Evolutionary conservation across 768 basidiomycete genomes (phyloP).

Genomic region (Suillus tomentosus): DNA sequence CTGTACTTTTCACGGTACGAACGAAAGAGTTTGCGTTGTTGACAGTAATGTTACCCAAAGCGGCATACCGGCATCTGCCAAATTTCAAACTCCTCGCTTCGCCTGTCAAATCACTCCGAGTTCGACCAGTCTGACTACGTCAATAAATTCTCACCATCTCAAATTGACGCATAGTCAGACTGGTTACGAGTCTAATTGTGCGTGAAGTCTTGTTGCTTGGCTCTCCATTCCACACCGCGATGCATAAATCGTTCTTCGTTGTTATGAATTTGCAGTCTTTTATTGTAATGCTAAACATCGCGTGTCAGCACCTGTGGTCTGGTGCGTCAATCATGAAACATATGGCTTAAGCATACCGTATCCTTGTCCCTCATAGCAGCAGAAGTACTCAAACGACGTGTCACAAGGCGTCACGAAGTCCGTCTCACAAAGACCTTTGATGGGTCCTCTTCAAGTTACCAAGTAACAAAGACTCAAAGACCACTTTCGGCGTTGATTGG

Average conservation of each 20-base stretch:
- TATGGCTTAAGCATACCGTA: neutral
- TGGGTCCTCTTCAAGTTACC: neutral
- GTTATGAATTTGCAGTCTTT: neutral
- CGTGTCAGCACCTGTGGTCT: neutral
- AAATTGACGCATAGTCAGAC: too few species aligned
- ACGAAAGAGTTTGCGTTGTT: too few species aligned
- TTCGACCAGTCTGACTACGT: too few species aligned
- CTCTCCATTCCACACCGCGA: neutral
- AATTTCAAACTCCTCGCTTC: too few species aligned
- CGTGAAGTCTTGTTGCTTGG: neutral
- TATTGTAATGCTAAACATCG: neutral
- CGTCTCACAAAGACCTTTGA: constrained; percentile 2
- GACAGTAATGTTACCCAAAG: too few species aligned
- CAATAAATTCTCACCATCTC: too few species aligned
- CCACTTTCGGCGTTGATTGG: neutral
- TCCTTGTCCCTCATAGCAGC: neutral
- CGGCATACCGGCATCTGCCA: too few species aligned
- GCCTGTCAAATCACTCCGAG: too few species aligned
- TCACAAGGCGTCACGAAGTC: neutral
- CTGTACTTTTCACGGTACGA: neutral
- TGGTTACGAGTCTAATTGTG: too few species aligned
- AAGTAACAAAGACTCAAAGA: constrained; percentile 2
- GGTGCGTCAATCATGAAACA: neutral
- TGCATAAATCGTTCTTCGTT: neutral
- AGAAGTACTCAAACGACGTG: neutral